These are phyloP conservation scores for Silene conica DNA, from an alignment of 148 eudicot species.

Conservation along the genomic window DNA sequence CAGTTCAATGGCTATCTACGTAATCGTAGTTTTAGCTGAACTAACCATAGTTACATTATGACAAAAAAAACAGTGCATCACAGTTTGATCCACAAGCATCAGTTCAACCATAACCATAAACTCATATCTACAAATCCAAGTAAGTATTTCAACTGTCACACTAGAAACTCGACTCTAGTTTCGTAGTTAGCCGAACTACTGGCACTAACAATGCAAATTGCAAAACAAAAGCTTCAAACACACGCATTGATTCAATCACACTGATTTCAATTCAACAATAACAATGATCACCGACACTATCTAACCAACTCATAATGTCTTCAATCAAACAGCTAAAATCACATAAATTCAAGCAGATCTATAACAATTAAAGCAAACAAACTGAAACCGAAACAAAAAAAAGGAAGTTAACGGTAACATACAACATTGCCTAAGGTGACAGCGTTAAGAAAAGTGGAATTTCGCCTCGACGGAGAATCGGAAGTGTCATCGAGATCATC, in stretches of 20 bases:
- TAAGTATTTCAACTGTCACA: not conserved
- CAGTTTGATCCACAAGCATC: not conserved
- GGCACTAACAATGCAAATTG: not conserved
- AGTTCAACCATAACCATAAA: not conserved
- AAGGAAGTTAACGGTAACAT: conserved; percentile 24
- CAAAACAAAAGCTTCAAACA: not conserved
- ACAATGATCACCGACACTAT: not conserved
- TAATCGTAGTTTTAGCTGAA: not conserved
- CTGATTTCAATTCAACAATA: not conserved
- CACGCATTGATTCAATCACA: not conserved
- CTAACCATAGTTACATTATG: not conserved
- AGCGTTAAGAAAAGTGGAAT: conserved; percentile 77
- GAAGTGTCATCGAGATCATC: conserved; percentile 73
- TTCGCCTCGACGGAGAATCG: conserved; percentile 48
- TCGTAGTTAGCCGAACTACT: not conserved
- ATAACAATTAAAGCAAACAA: conserved; percentile 2
- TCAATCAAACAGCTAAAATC: not conserved
- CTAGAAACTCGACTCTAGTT: not conserved
- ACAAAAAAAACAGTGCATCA: not conserved
- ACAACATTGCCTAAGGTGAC: conserved; percentile 92
- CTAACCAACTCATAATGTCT: not conserved
- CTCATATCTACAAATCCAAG: not conserved
- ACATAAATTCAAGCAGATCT: conserved; percentile 8
- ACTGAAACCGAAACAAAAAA: not conserved
- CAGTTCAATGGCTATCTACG: not conserved